phyloP scores from a whole-genome alignment of 1,139 yeast genomes.

The Yamadazyma jaroonii region DNA sequence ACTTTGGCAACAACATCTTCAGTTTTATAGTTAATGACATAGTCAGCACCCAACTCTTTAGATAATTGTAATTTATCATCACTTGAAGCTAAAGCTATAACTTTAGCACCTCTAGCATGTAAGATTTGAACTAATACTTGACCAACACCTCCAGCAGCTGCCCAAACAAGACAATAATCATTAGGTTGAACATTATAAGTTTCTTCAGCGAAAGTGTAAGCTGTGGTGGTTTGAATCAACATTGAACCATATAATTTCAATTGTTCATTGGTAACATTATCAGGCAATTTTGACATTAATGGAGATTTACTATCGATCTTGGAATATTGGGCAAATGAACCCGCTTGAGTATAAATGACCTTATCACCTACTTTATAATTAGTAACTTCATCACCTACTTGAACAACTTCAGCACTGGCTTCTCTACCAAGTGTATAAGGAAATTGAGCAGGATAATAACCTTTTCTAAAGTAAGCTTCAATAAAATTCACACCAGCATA shows the following conservation, averaged over 20 bases:
- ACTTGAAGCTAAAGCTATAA: constrained; percentile 81
- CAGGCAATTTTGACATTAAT: constrained; percentile 48
- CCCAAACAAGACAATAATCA: constrained; percentile 75
- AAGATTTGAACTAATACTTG: constrained; percentile 63
- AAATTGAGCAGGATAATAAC: constrained; percentile 57
- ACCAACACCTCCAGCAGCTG: constrained; percentile 96
- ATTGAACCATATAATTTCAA: constrained; percentile 58
- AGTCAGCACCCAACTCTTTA: constrained; percentile 72
- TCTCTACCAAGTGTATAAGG: constrained; percentile 82
- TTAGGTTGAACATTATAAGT: constrained; percentile 64
- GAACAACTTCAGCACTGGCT: constrained; percentile 73
- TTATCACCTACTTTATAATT: constrained; percentile 67
- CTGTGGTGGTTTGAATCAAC: constrained; percentile 75
- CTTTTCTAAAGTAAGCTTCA: constrained; percentile 78
- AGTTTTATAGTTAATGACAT: constrained; percentile 54
- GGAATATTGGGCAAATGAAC: constrained; percentile 72
- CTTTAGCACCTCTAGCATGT: constrained; percentile 63
- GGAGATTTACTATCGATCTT: constrained; percentile 34
- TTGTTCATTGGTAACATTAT: constrained; percentile 34
- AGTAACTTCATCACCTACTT: constrained; percentile 60
- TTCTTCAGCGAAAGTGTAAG: constrained; percentile 64
- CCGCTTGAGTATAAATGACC: constrained; percentile 53
- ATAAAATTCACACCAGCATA: constrained; percentile 82
- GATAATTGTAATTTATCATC: constrained; percentile 62
- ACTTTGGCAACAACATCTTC: constrained; percentile 61